Evolutionary conservation across 2,329 filamentous ascomycete genomes (phyloP).

Genomic region (Penicillium sp.): DNA sequence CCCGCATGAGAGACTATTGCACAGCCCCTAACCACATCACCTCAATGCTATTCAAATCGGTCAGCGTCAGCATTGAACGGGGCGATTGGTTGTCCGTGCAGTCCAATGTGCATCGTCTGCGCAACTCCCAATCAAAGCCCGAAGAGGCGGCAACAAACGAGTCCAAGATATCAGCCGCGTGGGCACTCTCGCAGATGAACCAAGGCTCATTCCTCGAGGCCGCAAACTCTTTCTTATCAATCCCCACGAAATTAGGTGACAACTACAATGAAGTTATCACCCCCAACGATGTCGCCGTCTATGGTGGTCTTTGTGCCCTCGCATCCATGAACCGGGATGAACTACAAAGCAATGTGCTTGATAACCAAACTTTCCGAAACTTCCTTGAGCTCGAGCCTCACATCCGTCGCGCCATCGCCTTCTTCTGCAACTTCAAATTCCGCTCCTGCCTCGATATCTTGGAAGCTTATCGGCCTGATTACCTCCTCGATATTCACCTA

Average conservation of each 20-base stretch:
- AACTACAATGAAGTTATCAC: constrained; percentile 72
- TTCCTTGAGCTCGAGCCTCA: constrained; percentile 94
- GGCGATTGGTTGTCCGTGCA: constrained; percentile 73
- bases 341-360: constrained; percentile 74
- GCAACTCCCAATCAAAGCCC: constrained; percentile 54
- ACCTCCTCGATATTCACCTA: constrained; percentile 85
- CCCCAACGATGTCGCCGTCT: constrained; percentile 86
- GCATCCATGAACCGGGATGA: constrained; percentile 82
- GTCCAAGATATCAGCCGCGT: constrained; percentile 66
- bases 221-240: constrained; percentile 68
- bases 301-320: constrained; percentile 81
- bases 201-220: constrained; percentile 63
- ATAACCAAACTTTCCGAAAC: constrained; percentile 76
- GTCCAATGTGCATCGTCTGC: constrained; percentile 60
- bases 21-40: constrained; percentile 80
- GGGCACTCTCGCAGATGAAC: constrained; percentile 63
- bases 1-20: constrained; percentile 87
- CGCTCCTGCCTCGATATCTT: constrained; percentile 80
- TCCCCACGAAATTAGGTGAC: constrained; percentile 58
- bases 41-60: constrained; percentile 77
- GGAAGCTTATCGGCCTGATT: constrained; percentile 79
- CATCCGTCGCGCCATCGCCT: constrained; percentile 83
- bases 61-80: constrained; percentile 73
- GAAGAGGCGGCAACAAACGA: constrained; percentile 60
- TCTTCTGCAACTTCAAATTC: constrained; percentile 90